phyloP scores from a whole-genome alignment of 768 basidiomycete species.

The Pulveroboletus sp. region DNA sequence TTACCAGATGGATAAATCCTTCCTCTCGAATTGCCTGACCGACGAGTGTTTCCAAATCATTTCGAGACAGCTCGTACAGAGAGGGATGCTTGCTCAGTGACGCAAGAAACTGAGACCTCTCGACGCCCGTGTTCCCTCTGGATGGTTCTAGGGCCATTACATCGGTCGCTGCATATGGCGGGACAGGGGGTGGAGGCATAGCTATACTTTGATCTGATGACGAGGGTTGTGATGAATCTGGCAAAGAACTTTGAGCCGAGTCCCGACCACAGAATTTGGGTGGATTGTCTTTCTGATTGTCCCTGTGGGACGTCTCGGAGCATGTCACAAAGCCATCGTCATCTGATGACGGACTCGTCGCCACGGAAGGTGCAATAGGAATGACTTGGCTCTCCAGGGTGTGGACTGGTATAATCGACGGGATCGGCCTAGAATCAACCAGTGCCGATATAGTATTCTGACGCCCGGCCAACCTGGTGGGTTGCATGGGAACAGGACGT shows the following conservation, averaged over 20 bases:
- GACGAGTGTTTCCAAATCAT: conserved; percentile 53
- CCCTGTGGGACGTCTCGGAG: conserved; percentile 19
- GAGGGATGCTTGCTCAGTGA: conserved; percentile 42
- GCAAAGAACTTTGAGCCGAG: conserved; percentile 18
- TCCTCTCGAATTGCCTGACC: conserved; percentile 66
- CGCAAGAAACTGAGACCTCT: conserved; percentile 27
- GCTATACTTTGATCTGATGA: conserved; percentile 21
- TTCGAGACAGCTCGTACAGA: conserved; percentile 50
- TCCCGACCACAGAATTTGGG: conserved; percentile 4
- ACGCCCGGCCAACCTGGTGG: not conserved
- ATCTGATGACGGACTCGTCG: conserved; percentile 21
- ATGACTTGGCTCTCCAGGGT: not conserved
- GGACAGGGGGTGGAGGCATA: conserved; percentile 32
- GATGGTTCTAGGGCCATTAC: conserved; percentile 5
- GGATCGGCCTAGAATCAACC: not conserved
- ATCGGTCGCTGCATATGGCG: conserved; percentile 11
- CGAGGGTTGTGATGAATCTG: conserved; percentile 31
- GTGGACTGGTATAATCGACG: not conserved
- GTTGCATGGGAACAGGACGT: not conserved
- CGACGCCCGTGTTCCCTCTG: conserved; percentile 1
- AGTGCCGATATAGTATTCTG: conserved; percentile 1
- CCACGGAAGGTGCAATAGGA: conserved; percentile 3
- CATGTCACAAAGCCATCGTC: conserved; percentile 26
- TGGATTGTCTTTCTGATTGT: not conserved
- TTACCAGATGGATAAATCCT: conserved; percentile 71